Base-by-base conservation (phyloP, 106 monocot genomes). In the Platanthera guangdongensis region DNA sequence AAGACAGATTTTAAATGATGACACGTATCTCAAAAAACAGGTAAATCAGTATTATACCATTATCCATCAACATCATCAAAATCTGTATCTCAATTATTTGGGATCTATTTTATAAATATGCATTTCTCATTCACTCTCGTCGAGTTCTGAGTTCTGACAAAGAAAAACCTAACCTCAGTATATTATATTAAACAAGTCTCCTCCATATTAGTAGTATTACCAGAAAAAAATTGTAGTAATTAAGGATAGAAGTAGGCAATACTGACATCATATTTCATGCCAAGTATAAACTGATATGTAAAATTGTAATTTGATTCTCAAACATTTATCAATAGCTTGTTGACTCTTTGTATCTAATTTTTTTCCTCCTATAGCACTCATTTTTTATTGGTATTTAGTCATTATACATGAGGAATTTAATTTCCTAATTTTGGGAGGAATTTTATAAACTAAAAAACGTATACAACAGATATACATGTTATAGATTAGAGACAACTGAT, bases 401-500 rank as follows among this genome's bases (percentile, higher is more conserved):
- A 6, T 57, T 57, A 2, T 16, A 14, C 57, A 14, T 57, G n/a
- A 57, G 57, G 15, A 57, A 57, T n/a, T 57, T 16, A n/a, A 57
- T 57, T n/a, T 57, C n/a, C n/a, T 3, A 57, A 57, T 57, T 11
- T 14, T 14, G n/a, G 18, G 16, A 39, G 13, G 57, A 57, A 57
- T 57, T 57, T 57, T 57, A n/a, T 14, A 57, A 57, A 16, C 6
- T 39, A 39, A 39, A 57, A 57, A 57, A 57, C 2, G 3, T 14
- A 52, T 16, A 5, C 13, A 3, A 57, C 14, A 57, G 15, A 57
- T 15, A 57, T 57, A 14, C 15, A 3, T 13, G 3, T n/a, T n/a
- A 57, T 57, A 57, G n/a, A 57, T 16, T 57, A n/a, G 57, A 57
- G 57, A 57, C 15, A 57, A 57, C n/a, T 57, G 57, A 57, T 57